Base-by-base conservation (phyloP, 495 filamentous ascomycete species). In the Lophiotrema nucula region DNA sequence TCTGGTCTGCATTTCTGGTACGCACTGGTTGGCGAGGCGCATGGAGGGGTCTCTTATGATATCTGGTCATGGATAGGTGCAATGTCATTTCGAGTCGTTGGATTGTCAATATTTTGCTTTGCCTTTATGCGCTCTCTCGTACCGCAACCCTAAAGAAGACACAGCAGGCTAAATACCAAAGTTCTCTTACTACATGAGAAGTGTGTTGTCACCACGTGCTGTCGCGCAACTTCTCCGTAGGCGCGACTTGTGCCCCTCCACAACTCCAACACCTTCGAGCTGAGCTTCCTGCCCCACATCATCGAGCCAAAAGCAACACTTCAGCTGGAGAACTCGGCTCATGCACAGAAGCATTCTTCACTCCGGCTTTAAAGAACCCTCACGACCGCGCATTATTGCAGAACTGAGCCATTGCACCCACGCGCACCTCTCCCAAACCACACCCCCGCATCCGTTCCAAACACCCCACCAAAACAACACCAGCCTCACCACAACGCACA, bases 351-450 rank as follows among this genome's bases (percentile, higher is more conserved):
- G n/a, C n/a, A n/a, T n/a, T n/a, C n/a, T n/a, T n/a, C n/a, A n/a
- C n/a, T n/a, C n/a, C n/a, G n/a, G n/a, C n/a, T n/a, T n/a, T n/a
- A n/a, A n/a, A n/a, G n/a, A n/a, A n/a, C 31, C 31, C 15, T 35
- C 31, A 8, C 8, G 31, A 8, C 31, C 31, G 31, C 31, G 15
- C 8, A 35, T 15, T 35, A 8, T 35, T 35, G 8, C n/a, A n/a
- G 26, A 25, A 8, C 42, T 16, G 15, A n/a, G 3, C 27, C 8
- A 38, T 27, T 28, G 56, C 38, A 65, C 60, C 48, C 45, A 65
- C 56, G 55, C 50, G 15, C 26, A 33, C 43, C 48, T n/a, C 26
- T 56, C 55, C 56, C 56, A 65, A 31, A 18, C 56, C 48, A n/a
- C n/a, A n/a, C n/a, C n/a, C n/a, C n/a, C n/a, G n/a, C n/a, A n/a